These are phyloP conservation scores for Orbilia blumenaviensis DNA, from an alignment of 2,329 filamentous ascomycete genomes.

Conservation along the genomic window DNA sequence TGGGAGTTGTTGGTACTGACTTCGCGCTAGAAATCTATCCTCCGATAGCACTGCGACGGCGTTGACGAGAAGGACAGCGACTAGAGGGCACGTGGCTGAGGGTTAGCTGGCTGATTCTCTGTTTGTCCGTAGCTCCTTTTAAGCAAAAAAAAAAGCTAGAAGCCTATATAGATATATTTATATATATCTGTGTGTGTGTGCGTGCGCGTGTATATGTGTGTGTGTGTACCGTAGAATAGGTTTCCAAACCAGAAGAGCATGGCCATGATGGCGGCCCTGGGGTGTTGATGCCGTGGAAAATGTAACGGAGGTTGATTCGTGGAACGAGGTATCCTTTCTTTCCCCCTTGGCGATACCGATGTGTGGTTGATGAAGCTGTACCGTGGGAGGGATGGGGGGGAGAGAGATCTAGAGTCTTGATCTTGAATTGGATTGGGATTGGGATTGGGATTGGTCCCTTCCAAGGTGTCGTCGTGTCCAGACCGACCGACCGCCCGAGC, in stretches of 20 bases:
- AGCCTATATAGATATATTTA: too few relatives aligned
- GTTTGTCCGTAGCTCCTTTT: too few relatives aligned
- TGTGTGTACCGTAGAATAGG: slow-evolving; percentile 50
- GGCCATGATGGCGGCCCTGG: slow-evolving; percentile 28
- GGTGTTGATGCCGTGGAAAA: not conserved
- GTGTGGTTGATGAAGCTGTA: not conserved
- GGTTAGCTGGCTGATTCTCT: slow-evolving; percentile 25
- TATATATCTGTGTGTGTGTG: too few relatives aligned
- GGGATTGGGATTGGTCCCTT: not conserved
- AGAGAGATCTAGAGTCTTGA: too few relatives aligned
- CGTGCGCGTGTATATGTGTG: too few relatives aligned
- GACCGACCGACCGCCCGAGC: not conserved
- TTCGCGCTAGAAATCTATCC: slow-evolving; percentile 66
- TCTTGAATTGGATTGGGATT: not conserved
- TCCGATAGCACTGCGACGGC: slow-evolving; percentile 89
- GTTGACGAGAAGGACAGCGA: slow-evolving; percentile 88
- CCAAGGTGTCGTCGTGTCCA: slow-evolving; percentile 51
- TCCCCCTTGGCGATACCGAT: not conserved
- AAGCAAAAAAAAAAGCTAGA: too few relatives aligned
- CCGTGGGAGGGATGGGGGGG: not conserved
- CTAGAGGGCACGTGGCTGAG: slow-evolving; percentile 63
- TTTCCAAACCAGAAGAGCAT: slow-evolving; percentile 54
- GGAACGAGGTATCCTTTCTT: too few relatives aligned
- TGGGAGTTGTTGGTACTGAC: slow-evolving; percentile 62
- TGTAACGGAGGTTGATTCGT: not conserved